These are phyloP conservation scores for Phytophthora nicotianae DNA, from an alignment of 352 stramenopile species.

Conservation along the genomic window DNA sequence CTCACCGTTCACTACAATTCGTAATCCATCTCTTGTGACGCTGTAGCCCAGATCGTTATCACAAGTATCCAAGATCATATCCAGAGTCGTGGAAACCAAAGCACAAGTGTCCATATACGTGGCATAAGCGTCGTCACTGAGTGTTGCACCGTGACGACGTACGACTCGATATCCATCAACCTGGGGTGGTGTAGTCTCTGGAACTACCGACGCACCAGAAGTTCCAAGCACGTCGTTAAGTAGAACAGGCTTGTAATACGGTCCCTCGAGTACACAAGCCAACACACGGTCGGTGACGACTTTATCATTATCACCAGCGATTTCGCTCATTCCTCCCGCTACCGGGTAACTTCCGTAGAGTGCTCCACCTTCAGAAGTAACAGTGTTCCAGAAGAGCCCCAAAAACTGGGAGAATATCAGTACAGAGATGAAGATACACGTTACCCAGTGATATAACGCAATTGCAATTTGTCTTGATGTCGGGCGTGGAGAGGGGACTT, in stretches of 20 bases:
- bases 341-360: constrained; percentile 26
- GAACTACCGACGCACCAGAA: constrained; percentile 7
- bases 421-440: constrained; percentile 34
- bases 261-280: constrained; percentile 45
- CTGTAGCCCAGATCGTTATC: constrained; percentile 36
- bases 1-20: constrained; percentile 32
- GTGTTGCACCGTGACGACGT: constrained; percentile 10
- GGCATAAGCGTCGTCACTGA: constrained; percentile 21
- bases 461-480: constrained; percentile 16
- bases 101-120: constrained; percentile 33
- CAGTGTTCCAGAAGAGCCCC: constrained; percentile 37
- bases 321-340: constrained; percentile 19
- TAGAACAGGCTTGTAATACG: constrained; percentile 40
- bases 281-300: constrained; percentile 54
- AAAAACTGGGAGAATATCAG: constrained; percentile 38
- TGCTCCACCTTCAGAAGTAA: background rate
- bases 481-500: background rate
- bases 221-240: constrained; percentile 39
- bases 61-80: constrained; percentile 36
- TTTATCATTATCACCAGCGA: constrained; percentile 52
- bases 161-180: constrained; percentile 37
- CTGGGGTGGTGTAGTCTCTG: constrained; percentile 7
- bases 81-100: constrained; percentile 31
- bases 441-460: constrained; percentile 38
- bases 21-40: constrained; percentile 26